A percentile compares a stretch with the other conserved stretches of the same genome.
phyloP scores from a whole-genome alignment of 257 asterid species.

The Nemophila menziesii region DNA sequence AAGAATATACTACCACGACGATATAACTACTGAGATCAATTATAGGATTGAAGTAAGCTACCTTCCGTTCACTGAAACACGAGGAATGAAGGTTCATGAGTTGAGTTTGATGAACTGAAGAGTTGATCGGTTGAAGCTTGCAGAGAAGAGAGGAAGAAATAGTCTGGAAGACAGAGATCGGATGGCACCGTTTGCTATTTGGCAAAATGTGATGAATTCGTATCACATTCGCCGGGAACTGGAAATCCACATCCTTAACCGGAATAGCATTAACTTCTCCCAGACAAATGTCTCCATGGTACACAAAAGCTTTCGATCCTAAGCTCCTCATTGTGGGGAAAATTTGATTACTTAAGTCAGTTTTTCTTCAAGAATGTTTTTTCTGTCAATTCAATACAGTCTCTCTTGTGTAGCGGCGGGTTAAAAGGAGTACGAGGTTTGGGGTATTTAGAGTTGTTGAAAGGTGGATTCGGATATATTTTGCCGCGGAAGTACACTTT shows the following conservation, averaged over 20 bases:
- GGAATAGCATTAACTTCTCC: conserved; percentile 71
- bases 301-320: conserved; percentile 83
- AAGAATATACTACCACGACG: not conserved
- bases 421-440: too few species aligned
- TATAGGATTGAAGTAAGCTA: conserved; percentile 8
- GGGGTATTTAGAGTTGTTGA: too few species aligned
- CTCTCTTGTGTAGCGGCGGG: too few species aligned
- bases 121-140: conserved; percentile 74
- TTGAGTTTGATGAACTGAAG: conserved; percentile 34
- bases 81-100: conserved; percentile 71
- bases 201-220: conserved; percentile 57
- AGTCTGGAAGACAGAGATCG: conserved; percentile 69
- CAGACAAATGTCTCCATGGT: conserved; percentile 53
- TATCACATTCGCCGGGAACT: conserved; percentile 82
- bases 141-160: conserved; percentile 59
- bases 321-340: conserved; percentile 69
- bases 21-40: too few species aligned
- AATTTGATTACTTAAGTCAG: not conserved
- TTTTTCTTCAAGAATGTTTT: too few species aligned
- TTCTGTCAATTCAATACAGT: too few species aligned
- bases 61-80: conserved; percentile 85
- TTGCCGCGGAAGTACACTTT: too few species aligned
- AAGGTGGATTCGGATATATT: too few species aligned
- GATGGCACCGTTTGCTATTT: conserved; percentile 73
- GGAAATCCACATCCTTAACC: conserved; percentile 46